Evolutionary conservation across 1,284 basidiomycete species (phyloP), one percentile per base, ranked within the genome.

Genomic region (Trametes pubescens): DNA sequence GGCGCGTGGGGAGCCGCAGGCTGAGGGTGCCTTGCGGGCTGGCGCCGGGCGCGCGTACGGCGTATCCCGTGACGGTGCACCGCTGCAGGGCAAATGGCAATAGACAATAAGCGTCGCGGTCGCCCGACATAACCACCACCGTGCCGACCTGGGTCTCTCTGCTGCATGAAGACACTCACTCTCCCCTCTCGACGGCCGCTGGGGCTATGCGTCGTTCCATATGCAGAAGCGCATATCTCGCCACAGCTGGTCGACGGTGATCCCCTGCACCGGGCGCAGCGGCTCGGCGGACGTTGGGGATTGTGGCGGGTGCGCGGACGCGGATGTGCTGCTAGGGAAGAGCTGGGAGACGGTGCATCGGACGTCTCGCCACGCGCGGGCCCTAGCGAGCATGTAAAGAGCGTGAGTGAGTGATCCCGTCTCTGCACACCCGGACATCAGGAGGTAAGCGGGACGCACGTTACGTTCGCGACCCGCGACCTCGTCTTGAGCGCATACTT

Each of bases 231-330:
- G 83, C 76, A 87, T 82, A 72, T 91, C 89, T 66, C 84, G 80
- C 86, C 89, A 90, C 63, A 87, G 77, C 61, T 83, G 84, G 73
- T 89, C 87, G 56, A 91, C 86, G 6, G 82, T 85, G 71, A 90
- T 80, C 21, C 88, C 88, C 62, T 81, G 82, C 48, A 79, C 79
- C 32, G 75, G 76, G 55, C 73, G 63, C 66, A 73, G 66, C 29
- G 76, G 71, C 35, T 71, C 72, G 35, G 77, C 74, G 56, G 74
- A 59, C 29, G 77, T 72, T 38, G 74, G 69, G 40, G 76, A 69
- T 43, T 69, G 72, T 60, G 72, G 72, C 47, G 75, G 73, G 68
- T 74, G 78, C 62, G 71, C 66, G 57, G 51, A 11, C 32, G 67
- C 68, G 18, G 29, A 8, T 8, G 66, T 67, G 21, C 71, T 76